Conservation (phyloP, 2,329 filamentous ascomycete species). For the Scytalidium sp. region DNA sequence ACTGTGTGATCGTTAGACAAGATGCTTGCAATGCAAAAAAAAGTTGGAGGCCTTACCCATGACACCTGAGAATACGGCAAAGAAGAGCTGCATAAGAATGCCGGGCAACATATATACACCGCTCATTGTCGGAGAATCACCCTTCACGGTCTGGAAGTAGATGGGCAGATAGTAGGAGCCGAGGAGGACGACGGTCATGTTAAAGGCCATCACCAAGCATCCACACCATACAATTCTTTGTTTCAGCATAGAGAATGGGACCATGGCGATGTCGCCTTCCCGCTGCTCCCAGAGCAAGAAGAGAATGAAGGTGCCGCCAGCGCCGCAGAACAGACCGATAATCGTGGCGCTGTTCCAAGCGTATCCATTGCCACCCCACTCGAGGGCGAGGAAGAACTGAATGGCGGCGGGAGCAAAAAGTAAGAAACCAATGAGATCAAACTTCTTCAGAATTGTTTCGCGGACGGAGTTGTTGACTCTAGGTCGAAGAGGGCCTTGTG, state of each 20-base stretch:
- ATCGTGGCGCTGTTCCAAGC: slow-evolving; percentile 17
- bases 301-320: slow-evolving; percentile 6
- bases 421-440: slow-evolving; percentile 24
- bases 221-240: slow-evolving; percentile 11
- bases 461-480: background rate
- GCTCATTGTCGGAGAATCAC: slow-evolving; percentile 10
- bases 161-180: slow-evolving; percentile 15
- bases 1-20: background rate
- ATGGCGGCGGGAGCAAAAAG: slow-evolving; percentile 28
- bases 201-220: slow-evolving; percentile 4
- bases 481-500: slow-evolving; percentile 19
- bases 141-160: slow-evolving; percentile 25
- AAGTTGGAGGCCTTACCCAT: slow-evolving; percentile 1
- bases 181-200: background rate
- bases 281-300: slow-evolving; percentile 15
- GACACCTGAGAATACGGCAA: slow-evolving; percentile 1
- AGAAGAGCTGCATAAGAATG: slow-evolving; percentile 23
- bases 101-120: slow-evolving; percentile 25
- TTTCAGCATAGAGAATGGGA: slow-evolving; percentile 10
- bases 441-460: slow-evolving; percentile 9
- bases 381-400: slow-evolving; percentile 25
- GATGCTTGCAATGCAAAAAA: background rate
- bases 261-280: slow-evolving; percentile 16
- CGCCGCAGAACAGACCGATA: slow-evolving; percentile 11
- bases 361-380: slow-evolving; percentile 25